Evolutionary conservation across 495 filamentous ascomycete genomes (phyloP).

Genomic region (Annulohypoxylon maeteangense): DNA sequence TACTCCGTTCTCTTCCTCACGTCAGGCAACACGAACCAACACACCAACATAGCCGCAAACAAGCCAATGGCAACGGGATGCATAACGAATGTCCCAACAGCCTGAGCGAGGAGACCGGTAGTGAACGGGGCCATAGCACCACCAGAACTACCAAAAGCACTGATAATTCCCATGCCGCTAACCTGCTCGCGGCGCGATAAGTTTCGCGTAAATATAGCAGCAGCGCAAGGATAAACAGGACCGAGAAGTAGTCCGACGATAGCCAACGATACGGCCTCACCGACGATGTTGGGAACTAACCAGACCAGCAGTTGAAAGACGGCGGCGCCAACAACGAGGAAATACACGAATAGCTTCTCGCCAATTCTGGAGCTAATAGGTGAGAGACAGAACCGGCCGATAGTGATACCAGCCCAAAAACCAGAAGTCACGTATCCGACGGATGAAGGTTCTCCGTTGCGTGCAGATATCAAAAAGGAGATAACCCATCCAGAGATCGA

Average conservation of each 20-base stretch:
- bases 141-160: slow-evolving; percentile 77
- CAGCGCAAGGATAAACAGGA: slow-evolving; percentile 78
- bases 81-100: slow-evolving; percentile 75
- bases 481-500: slow-evolving; percentile 85
- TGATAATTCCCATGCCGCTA: slow-evolving; percentile 74
- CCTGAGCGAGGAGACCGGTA: slow-evolving; percentile 75
- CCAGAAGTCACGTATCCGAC: slow-evolving; percentile 86
- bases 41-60: slow-evolving; percentile 74
- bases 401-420: slow-evolving; percentile 84
- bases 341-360: slow-evolving; percentile 73
- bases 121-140: slow-evolving; percentile 80
- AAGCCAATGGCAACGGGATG: slow-evolving; percentile 76
- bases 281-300: slow-evolving; percentile 76
- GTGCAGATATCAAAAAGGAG: slow-evolving; percentile 77
- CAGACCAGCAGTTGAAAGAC: slow-evolving; percentile 78
- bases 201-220: slow-evolving; percentile 70
- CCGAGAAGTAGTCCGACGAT: slow-evolving; percentile 83
- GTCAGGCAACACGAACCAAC: slow-evolving; percentile 70
- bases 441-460: slow-evolving; percentile 69
- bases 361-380: slow-evolving; percentile 71
- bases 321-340: slow-evolving; percentile 67
- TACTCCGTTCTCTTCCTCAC: slow-evolving; percentile 65
- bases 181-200: slow-evolving; percentile 72
- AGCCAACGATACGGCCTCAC: slow-evolving; percentile 74
- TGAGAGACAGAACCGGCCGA: slow-evolving; percentile 75